Conservation (phyloP, 257 asterid species). For the Sherardia arvensis region DNA sequence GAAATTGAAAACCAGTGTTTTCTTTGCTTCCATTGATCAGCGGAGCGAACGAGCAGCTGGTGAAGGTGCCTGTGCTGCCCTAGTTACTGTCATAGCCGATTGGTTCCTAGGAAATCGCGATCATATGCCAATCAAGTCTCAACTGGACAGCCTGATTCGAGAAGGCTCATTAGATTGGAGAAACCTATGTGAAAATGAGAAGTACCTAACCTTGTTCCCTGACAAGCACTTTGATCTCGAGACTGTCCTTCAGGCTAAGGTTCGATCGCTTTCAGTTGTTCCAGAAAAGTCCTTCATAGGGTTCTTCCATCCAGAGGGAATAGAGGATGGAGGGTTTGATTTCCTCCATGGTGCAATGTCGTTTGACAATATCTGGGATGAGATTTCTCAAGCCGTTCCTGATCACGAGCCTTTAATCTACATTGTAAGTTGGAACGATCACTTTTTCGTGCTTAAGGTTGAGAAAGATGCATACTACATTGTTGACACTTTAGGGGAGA, state of each 20-base stretch:
- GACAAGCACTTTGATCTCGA: constrained; percentile 92
- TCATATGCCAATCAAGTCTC: constrained; percentile 70
- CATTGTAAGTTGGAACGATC: constrained; percentile 85
- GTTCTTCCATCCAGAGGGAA: constrained; percentile 63
- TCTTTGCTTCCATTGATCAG: constrained; percentile 83
- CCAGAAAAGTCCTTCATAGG: constrained; percentile 69
- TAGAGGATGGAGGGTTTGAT: constrained; percentile 47
- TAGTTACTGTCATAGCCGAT: constrained; percentile 75
- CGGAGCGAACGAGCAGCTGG: constrained; percentile 82
- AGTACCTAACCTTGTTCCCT: constrained; percentile 47
- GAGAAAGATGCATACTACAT: constrained; percentile 61
- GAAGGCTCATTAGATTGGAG: constrained; percentile 91
- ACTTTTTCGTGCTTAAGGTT: constrained; percentile 61
- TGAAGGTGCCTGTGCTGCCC: constrained; percentile 82
- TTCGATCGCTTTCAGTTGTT: constrained; percentile 48
- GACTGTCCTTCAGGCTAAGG: constrained; percentile 56
- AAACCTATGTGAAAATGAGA: constrained; percentile 57
- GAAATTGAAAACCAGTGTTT: constrained; percentile 61
- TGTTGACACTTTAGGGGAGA: constrained; percentile 79
- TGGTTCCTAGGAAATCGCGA: constrained; percentile 52
- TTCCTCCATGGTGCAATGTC: constrained; percentile 74
- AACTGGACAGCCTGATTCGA: constrained; percentile 68
- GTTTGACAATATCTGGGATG: constrained; percentile 80
- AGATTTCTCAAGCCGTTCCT: constrained; percentile 28
- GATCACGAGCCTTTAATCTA: constrained; percentile 31